Evolutionary conservation across 306 rosid species (phyloP), one percentile per base, ranked within the genome.

Genomic region (Amphicarpaea edgeworthii): DNA sequence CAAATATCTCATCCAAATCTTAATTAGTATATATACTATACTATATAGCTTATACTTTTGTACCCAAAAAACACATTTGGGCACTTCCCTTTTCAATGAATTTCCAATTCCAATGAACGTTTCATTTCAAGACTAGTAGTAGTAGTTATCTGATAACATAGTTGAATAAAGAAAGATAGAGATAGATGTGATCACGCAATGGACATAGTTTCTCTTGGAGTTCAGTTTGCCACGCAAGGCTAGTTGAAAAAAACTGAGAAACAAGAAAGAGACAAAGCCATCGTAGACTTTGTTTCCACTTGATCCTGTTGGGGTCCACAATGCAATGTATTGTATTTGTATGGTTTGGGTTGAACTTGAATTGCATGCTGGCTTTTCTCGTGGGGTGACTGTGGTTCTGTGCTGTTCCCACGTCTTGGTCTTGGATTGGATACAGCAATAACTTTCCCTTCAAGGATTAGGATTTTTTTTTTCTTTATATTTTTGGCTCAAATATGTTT

Each of bases 1-100:
- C 62, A 51, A 79, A 60, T 77, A 60, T 82, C 60, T 67, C 50
- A 16, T 40, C 68, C 60, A 38, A 60, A 68, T 64, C 77, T 76
- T 76, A 65, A 49, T 53, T 65, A 47, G 69, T 66, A 72, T 40
- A 15, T 76, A 47, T 34, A 34, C 58, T 82, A 42, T 70, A 15
- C 47, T 62, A 28, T 40, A 15, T 76, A 47, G 53, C 53, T 72
- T 82, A 42, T 70, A 15, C 57, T 62, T 62, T 37, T 76, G 78
- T 76, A 50, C 34, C 68, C 37, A 63, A 57, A 15, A 19, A 5
- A 72, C 68, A 75, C 72, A 47, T 14, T 51, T 69, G 68, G 24
- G 60, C 55, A 47, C 60, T 81, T 75, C 17, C 42, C 17, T 24
- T 55, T 54, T 40, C 0, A 61, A 79, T 50, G 73, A 19, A 24